Evolutionary conservation across 306 rosid species (phyloP), one percentile per base, ranked within the genome.

Genomic region (Astragalus membranaceus): DNA sequence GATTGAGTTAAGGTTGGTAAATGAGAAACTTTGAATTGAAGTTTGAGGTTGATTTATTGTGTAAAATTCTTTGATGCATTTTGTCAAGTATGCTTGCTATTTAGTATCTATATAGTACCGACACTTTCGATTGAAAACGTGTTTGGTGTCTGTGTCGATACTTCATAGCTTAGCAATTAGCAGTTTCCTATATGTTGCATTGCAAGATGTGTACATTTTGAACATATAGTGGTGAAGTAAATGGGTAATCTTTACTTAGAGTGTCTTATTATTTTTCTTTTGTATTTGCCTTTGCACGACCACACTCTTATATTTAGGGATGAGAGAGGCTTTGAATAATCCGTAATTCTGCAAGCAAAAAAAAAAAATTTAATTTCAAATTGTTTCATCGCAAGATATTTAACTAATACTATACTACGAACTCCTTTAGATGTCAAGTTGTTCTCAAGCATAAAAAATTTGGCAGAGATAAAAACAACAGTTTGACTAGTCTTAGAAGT

Each of bases 141-240:
- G 23, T 20, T 20, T 20, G 2, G 23, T 20, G 23, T 20, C 23
- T n/a, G n/a, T n/a, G n/a, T n/a, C n/a, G n/a, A n/a, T n/a, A n/a
- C n/a, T n/a, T n/a, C n/a, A n/a, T n/a, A n/a, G n/a, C n/a, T n/a
- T 20, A 11, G n/a, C 23, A 50, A 9, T 4, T 39, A 47, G 53
- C 12, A 13, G 5, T 15, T 15, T 15, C 33, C n/a, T n/a, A 20
- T 48, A 29, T 76, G 57, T 52, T 75, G 67, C 70, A 49, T 43
- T 74, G 54, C 35, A 61, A 20, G 53, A 59, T 54, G 14, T 66
- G 73, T 80, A 80, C 67, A 74, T 69, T 70, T 69, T 70, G 72
- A 70, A 69, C 42, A 30, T 73, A 73, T 52, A 41, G 67, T 41
- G 30, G 49, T 35, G n/a, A 67, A 72, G 79, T 72, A 46, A 44